These are phyloP conservation scores for Nissolia schottii DNA, from an alignment of 306 rosid species.

Conservation along the genomic window DNA sequence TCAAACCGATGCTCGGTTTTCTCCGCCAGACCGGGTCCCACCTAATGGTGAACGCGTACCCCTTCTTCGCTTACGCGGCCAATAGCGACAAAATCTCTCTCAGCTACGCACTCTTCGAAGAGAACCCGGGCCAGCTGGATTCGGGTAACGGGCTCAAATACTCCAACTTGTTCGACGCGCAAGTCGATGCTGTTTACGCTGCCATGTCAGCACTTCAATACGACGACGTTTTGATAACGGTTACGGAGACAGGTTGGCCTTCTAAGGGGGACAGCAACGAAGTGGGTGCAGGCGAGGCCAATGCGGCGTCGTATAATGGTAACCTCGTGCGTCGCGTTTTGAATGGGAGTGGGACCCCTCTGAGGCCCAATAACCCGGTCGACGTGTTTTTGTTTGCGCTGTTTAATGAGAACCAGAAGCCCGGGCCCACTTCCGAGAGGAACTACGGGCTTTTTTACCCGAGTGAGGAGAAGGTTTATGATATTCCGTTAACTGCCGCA, in stretches of 20 bases:
- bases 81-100: conserved; percentile 51
- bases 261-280: conserved; percentile 66
- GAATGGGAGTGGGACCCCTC: conserved; percentile 59
- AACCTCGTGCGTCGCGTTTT: conserved; percentile 55
- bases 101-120: conserved; percentile 52
- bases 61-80: conserved; percentile 60
- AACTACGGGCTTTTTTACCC: conserved; percentile 83
- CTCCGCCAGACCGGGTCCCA: conserved; percentile 51
- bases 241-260: conserved; percentile 89
- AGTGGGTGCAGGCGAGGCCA: conserved; percentile 45
- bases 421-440: conserved; percentile 78
- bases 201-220: conserved; percentile 66
- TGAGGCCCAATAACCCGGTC: conserved; percentile 41
- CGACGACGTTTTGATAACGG: conserved; percentile 46
- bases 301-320: conserved; percentile 85
- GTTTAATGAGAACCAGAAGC: conserved; percentile 67
- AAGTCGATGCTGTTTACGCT: conserved; percentile 76
- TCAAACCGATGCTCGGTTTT: conserved; percentile 65
- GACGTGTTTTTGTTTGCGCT: conserved; percentile 61
- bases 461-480: conserved; percentile 50
- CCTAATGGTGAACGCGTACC: conserved; percentile 75
- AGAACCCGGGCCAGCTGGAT: conserved; percentile 65
- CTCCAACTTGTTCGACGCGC: conserved; percentile 56
- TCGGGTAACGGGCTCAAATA: conserved; percentile 68
- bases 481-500: conserved; percentile 37